These are phyloP conservation scores for Pseudogymnoascus pannorum DNA, from an alignment of 2,329 filamentous ascomycete species.

Conservation along the genomic window DNA sequence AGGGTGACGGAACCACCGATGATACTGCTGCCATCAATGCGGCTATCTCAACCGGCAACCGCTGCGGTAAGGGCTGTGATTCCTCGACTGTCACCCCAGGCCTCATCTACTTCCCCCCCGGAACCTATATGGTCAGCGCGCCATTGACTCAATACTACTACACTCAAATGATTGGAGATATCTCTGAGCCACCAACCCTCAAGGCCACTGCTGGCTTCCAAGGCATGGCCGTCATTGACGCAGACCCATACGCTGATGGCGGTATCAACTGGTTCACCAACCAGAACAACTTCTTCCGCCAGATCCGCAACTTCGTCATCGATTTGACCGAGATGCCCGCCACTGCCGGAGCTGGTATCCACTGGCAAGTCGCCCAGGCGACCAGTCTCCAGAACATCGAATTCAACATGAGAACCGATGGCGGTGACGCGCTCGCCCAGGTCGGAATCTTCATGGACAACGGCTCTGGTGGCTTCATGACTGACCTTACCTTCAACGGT, in stretches of 20 bases:
- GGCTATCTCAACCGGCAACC: conserved; percentile 68
- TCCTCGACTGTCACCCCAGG: conserved; percentile 78
- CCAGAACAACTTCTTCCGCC: conserved; percentile 76
- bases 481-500: conserved; percentile 75
- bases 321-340: conserved; percentile 62
- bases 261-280: conserved; percentile 73
- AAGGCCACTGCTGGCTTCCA: conserved; percentile 65
- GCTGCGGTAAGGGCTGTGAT: conserved; percentile 76
- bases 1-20: conserved; percentile 60
- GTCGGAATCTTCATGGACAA: conserved; percentile 78
- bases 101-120: conserved; percentile 84
- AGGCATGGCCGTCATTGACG: conserved; percentile 84
- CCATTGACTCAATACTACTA: conserved; percentile 86
- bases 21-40: conserved; percentile 82
- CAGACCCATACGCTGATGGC: conserved; percentile 68
- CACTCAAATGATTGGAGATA: conserved; percentile 85
- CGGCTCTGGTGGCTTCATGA: conserved; percentile 77
- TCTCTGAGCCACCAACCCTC: conserved; percentile 61
- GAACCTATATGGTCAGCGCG: conserved; percentile 73
- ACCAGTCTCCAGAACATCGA: conserved; percentile 74
- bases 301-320: conserved; percentile 74
- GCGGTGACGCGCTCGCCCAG: conserved; percentile 57
- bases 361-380: conserved; percentile 82
- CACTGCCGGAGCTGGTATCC: conserved; percentile 60
- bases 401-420: conserved; percentile 69